These are phyloP conservation scores for Ceratocystis alfenasii DNA, from an alignment of 2,329 filamentous ascomycete species.

Conservation along the genomic window DNA sequence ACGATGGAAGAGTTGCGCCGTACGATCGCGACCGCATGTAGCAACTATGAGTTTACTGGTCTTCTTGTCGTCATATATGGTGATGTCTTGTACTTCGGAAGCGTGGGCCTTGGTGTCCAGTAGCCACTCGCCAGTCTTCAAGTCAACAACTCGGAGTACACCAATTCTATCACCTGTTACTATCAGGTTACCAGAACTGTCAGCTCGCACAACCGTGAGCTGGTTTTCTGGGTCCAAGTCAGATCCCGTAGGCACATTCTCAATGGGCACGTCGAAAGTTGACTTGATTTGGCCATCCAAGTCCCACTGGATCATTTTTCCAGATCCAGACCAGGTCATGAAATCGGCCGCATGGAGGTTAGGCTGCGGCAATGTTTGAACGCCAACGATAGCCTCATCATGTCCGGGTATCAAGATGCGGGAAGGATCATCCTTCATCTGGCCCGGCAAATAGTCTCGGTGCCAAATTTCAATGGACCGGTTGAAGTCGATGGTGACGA, in stretches of 20 bases:
- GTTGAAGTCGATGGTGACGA: slow-evolving; percentile 64
- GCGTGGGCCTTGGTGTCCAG: slow-evolving; percentile 76
- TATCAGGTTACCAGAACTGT: slow-evolving; percentile 51
- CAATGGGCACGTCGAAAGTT: slow-evolving; percentile 55
- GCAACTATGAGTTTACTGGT: slow-evolving; percentile 56
- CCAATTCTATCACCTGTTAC: slow-evolving; percentile 79
- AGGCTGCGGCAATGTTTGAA: slow-evolving; percentile 50
- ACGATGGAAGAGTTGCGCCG: slow-evolving; percentile 74
- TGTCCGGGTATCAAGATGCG: slow-evolving; percentile 49
- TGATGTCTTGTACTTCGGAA: slow-evolving; percentile 71
- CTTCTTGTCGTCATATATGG: slow-evolving; percentile 47
- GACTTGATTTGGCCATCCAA: slow-evolving; percentile 55
- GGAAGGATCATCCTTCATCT: slow-evolving; percentile 31
- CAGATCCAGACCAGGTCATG: slow-evolving; percentile 77
- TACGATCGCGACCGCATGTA: slow-evolving; percentile 77
- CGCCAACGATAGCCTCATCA: slow-evolving; percentile 57
- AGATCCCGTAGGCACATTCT: slow-evolving; percentile 42
- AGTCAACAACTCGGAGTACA: slow-evolving; percentile 60
- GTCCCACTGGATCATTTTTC: slow-evolving; percentile 73
- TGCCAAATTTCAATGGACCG: slow-evolving; percentile 61
- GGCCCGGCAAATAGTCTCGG: slow-evolving; percentile 35
- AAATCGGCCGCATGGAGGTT: slow-evolving; percentile 56
- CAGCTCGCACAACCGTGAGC: slow-evolving; percentile 47
- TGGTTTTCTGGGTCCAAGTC: slow-evolving; percentile 47
- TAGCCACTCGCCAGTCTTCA: slow-evolving; percentile 46